These are phyloP conservation scores for Fusarium zealandicum DNA, from an alignment of 2,329 filamentous ascomycete genomes.

Conservation along the genomic window DNA sequence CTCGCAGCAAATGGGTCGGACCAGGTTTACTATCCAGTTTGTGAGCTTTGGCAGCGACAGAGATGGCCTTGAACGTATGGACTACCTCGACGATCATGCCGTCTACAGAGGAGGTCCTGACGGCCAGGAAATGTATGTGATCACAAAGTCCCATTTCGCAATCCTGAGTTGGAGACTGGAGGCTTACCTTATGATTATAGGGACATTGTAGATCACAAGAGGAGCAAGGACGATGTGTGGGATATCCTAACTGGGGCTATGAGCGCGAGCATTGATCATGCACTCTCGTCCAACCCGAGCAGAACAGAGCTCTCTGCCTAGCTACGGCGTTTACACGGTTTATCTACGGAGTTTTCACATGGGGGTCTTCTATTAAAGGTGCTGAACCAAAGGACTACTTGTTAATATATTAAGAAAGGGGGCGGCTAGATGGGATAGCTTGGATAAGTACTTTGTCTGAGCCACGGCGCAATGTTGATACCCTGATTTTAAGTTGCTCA, in stretches of 20 bases:
- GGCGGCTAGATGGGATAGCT: too few relatives aligned
- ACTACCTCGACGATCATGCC: constrained; percentile 16
- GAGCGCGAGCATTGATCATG: not conserved
- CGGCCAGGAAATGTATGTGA: not conserved
- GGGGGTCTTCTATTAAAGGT: too few relatives aligned
- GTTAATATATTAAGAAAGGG: too few relatives aligned
- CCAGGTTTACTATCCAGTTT: constrained; percentile 20
- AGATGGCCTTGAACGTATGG: constrained; percentile 3
- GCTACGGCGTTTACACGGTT: too few relatives aligned
- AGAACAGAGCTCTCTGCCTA: too few relatives aligned
- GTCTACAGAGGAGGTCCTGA: not conserved
- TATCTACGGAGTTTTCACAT: too few relatives aligned
- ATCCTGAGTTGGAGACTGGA: not conserved
- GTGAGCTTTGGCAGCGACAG: constrained; percentile 21
- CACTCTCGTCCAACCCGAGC: not conserved
- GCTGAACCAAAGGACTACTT: too few relatives aligned
- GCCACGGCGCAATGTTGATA: too few relatives aligned
- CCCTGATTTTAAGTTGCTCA: too few relatives aligned
- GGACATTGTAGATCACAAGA: constrained; percentile 28
- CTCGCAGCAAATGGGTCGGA: not conserved
- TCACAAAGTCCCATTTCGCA: not conserved
- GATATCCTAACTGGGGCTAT: constrained; percentile 13
- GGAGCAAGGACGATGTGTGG: constrained; percentile 1
- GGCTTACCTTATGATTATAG: not conserved
- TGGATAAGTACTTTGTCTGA: too few relatives aligned